Conservation (phyloP, 306 rosid genomes). For the Sindora glabra region DNA sequence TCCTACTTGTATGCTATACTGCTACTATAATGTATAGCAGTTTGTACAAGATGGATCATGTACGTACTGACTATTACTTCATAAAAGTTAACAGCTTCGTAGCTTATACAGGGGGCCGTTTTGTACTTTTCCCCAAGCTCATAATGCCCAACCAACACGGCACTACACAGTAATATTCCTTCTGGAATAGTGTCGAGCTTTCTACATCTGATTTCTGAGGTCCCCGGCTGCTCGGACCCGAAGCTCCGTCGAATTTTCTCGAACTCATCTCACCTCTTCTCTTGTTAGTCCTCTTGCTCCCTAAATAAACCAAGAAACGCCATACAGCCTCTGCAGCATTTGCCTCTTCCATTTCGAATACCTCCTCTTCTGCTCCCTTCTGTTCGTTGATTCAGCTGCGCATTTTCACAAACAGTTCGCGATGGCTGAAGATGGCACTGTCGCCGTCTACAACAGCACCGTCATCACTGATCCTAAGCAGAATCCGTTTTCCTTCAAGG, state of each 20-base stretch:
- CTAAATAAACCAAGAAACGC: neutral
- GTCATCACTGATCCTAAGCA: conserved; percentile 40
- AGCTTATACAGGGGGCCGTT: too few species aligned
- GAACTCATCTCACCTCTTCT: neutral
- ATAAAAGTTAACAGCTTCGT: too few species aligned
- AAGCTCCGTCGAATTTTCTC: conserved; percentile 20
- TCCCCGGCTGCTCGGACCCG: neutral
- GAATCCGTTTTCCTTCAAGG: conserved; percentile 30
- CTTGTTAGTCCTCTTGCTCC: neutral
- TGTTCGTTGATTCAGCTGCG: neutral
- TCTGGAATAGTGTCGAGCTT: conserved; percentile 17
- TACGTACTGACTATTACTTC: too few species aligned
- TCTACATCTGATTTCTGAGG: conserved; percentile 3
- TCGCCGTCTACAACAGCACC: conserved; percentile 40
- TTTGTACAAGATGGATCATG: too few species aligned
- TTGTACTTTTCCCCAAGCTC: too few species aligned
- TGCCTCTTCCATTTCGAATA: neutral
- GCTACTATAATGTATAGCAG: too few species aligned
- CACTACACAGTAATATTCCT: neutral
- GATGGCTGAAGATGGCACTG: conserved; percentile 50
- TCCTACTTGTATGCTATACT: too few species aligned
- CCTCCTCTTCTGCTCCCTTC: neutral
- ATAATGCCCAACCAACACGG: neutral
- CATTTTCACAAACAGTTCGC: conserved; percentile 26
- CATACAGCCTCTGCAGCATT: too few species aligned